phyloP scores from a whole-genome alignment of 352 stramenopile species.

The Blastocystis sp. region DNA sequence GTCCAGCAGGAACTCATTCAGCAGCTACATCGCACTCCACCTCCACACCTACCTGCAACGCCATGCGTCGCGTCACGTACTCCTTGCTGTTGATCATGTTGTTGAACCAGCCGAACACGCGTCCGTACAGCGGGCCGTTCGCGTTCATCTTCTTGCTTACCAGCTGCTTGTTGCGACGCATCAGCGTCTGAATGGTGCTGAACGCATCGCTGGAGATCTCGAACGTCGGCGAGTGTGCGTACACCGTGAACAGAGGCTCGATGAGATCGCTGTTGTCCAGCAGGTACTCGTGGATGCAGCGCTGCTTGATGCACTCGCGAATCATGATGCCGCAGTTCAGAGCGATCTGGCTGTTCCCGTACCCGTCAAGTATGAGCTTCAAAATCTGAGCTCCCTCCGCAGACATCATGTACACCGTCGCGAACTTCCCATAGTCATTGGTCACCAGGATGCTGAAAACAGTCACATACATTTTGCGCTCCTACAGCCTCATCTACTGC shows the following conservation, averaged over 20 bases:
- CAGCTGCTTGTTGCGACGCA: constrained; percentile 24
- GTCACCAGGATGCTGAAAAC: constrained; percentile 16
- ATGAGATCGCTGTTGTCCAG: not conserved
- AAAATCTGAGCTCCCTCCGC: not conserved
- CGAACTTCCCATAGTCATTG: constrained; percentile 10
- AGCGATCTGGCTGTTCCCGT: not conserved
- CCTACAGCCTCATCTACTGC: not conserved
- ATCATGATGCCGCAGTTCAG: constrained; percentile 40
- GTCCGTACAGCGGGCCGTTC: not conserved
- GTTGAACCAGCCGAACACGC: constrained; percentile 2
- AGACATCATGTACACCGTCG: constrained; percentile 12
- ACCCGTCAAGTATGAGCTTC: not conserved
- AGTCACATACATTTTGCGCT: constrained; percentile 26
- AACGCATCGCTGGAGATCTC: constrained; percentile 33
- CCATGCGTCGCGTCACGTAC: constrained; percentile 10
- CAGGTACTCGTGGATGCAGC: constrained; percentile 27
- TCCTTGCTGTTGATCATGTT: not conserved
- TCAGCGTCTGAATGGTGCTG: not conserved
- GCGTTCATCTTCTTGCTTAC: constrained; percentile 26
- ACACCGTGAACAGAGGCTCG: constrained; percentile 3
- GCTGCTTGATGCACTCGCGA: constrained; percentile 32
- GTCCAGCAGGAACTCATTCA: constrained; percentile 38
- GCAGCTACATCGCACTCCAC: not conserved
- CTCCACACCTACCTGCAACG: not conserved
- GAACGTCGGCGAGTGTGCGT: not conserved